Evolutionary conservation across 73 alveolate species (phyloP).

Genomic region (Paramecium sonneborni): DNA sequence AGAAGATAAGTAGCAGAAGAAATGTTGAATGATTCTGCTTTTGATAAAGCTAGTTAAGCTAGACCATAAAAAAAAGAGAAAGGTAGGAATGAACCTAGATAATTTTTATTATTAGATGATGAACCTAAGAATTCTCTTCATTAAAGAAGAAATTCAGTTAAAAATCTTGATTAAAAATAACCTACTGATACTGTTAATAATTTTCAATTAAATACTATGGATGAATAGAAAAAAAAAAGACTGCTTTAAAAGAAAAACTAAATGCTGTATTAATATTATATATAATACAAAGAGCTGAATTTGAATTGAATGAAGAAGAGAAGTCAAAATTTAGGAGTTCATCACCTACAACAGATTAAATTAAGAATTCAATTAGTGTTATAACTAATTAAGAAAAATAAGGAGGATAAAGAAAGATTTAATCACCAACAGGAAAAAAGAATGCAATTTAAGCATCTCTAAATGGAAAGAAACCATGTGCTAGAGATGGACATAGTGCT

Average conservation of each 20-base stretch:
- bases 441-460: background rate
- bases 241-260: background rate
- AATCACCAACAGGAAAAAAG: constrained; percentile 43
- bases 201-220: background rate
- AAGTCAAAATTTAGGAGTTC: constrained; percentile 42
- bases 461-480: constrained; percentile 77
- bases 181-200: background rate
- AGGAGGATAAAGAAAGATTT: background rate
- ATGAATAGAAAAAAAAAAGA: constrained; percentile 31
- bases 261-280: constrained; percentile 31
- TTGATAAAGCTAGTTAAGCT: constrained; percentile 34
- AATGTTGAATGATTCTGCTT: constrained; percentile 23
- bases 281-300: constrained; percentile 63
- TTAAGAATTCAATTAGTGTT: constrained; percentile 30
- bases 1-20: constrained; percentile 8
- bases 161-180: constrained; percentile 8
- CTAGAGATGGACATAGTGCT: constrained; percentile 98
- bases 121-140: background rate
- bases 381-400: constrained; percentile 52
- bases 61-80: constrained; percentile 30
- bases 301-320: constrained; percentile 62
- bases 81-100: constrained; percentile 29
- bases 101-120: background rate
- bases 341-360: constrained; percentile 64
- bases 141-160: constrained; percentile 28